phyloP scores from a whole-genome alignment of 2,329 filamentous ascomycete genomes.

The Corinectria fuckeliana region DNA sequence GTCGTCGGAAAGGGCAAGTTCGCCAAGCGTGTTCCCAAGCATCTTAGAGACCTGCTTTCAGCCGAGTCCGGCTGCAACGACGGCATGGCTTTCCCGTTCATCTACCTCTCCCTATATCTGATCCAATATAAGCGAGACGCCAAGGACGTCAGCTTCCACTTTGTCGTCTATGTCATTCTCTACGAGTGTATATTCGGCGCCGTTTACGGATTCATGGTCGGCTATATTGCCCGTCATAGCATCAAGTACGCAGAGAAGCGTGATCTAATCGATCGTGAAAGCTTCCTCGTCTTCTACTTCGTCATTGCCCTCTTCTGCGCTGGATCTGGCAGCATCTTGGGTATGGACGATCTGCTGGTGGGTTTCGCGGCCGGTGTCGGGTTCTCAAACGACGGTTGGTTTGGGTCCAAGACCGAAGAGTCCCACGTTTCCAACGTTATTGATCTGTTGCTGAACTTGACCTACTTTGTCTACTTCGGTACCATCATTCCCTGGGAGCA shows the following conservation, averaged over 20 bases:
- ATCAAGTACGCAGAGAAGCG: constrained; percentile 87
- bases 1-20: constrained; percentile 99
- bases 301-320: constrained; percentile 95
- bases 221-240: constrained; percentile 87
- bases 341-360: constrained; percentile 91
- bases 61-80: constrained; percentile 99
- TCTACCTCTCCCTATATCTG: constrained; percentile 91
- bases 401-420: constrained; percentile 96
- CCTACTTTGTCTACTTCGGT: constrained; percentile 97
- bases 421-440: constrained; percentile 99
- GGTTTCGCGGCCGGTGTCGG: constrained; percentile 97
- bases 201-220: constrained; percentile 84
- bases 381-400: constrained; percentile 99
- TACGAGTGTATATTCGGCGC: constrained; percentile 97
- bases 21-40: constrained; percentile 94
- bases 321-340: constrained; percentile 88
- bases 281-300: constrained; percentile 98
- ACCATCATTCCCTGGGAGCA: constrained; percentile 96
- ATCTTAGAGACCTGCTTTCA: constrained; percentile 92
- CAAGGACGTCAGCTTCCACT: constrained; percentile 76
- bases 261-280: constrained; percentile 92
- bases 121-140: constrained; percentile 79
- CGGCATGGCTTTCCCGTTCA: constrained; percentile 98
- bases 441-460: constrained; percentile 93
- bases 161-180: constrained; percentile 86